phyloP scores from a whole-genome alignment of 1,139 yeast genomes.

The Sugiyamaella grinbergsii region DNA sequence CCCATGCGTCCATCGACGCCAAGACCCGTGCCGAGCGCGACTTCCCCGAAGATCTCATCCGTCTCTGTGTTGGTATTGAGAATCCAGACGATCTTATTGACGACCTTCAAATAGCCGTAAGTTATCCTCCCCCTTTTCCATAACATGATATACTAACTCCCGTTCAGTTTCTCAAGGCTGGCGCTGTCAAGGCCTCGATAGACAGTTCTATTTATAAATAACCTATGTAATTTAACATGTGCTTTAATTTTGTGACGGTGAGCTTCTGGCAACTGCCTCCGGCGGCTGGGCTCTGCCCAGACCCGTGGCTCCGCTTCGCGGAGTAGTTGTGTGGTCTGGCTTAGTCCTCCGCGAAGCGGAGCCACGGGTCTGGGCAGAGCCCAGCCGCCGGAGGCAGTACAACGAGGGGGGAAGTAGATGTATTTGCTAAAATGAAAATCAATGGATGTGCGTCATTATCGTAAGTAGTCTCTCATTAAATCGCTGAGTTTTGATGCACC shows the following conservation, averaged over 20 bases:
- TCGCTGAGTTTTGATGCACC: slow-evolving; percentile 90
- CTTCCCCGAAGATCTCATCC: slow-evolving; percentile 86
- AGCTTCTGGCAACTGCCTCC: not conserved
- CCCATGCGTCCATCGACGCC: slow-evolving; percentile 94
- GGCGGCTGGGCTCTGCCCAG: slow-evolving; percentile 2
- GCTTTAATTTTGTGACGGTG: not conserved
- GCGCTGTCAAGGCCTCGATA: slow-evolving; percentile 30
- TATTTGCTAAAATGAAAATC: slow-evolving; percentile 12
- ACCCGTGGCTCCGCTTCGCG: not conserved
- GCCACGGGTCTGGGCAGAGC: slow-evolving; percentile 12
- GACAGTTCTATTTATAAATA: slow-evolving; percentile 18
- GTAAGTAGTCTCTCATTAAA: slow-evolving; percentile 78
- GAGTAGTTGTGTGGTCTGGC: not conserved
- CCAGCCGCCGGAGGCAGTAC: too few relatives aligned
- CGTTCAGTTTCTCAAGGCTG: slow-evolving; percentile 31
- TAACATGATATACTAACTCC: not conserved
- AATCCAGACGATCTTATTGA: slow-evolving; percentile 61
- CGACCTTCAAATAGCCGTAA: slow-evolving; percentile 66
- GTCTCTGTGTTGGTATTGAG: slow-evolving; percentile 88
- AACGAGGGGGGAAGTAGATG: not conserved
- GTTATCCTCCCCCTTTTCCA: not conserved
- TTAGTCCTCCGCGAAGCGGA: slow-evolving; percentile 5
- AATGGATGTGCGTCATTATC: slow-evolving; percentile 40
- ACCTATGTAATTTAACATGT: slow-evolving; percentile 7
- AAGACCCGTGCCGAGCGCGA: slow-evolving; percentile 83